Conservation (phyloP, 805 yeast genomes). For the Kurtzmaniella cleridarum region DNA sequence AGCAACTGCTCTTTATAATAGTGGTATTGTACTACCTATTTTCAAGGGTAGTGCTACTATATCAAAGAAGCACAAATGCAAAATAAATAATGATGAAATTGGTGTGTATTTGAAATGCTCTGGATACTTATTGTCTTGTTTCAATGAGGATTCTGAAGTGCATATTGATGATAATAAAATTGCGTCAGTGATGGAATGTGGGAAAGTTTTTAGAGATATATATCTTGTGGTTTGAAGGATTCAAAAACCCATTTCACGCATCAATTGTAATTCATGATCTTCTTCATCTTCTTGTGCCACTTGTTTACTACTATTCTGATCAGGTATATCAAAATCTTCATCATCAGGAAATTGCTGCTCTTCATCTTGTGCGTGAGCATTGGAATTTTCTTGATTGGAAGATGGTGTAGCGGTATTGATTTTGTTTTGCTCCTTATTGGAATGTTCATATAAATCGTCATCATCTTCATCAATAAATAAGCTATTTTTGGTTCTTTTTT, state of each 20-base stretch:
- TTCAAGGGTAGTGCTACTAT: constrained; percentile 38
- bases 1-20: constrained; percentile 27
- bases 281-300: constrained; percentile 17
- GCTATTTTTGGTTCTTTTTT: constrained; percentile 7
- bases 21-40: constrained; percentile 53
- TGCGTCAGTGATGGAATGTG: constrained; percentile 42
- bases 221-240: constrained; percentile 9
- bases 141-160: constrained; percentile 22
- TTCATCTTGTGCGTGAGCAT: not conserved
- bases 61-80: constrained; percentile 27
- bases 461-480: constrained; percentile 11
- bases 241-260: constrained; percentile 34
- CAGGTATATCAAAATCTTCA: constrained; percentile 4
- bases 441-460: constrained; percentile 4
- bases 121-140: constrained; percentile 47
- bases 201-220: constrained; percentile 43
- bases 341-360: constrained; percentile 5
- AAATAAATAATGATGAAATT: constrained; percentile 11
- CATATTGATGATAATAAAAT: constrained; percentile 31
- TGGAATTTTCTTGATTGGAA: not conserved
- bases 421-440: not conserved
- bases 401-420: not conserved
- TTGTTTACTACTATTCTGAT: constrained; percentile 6
- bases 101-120: constrained; percentile 47
- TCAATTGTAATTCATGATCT: constrained; percentile 25